Base-by-base conservation (phyloP, 306 rosid species). In the Corylus avellana region DNA sequence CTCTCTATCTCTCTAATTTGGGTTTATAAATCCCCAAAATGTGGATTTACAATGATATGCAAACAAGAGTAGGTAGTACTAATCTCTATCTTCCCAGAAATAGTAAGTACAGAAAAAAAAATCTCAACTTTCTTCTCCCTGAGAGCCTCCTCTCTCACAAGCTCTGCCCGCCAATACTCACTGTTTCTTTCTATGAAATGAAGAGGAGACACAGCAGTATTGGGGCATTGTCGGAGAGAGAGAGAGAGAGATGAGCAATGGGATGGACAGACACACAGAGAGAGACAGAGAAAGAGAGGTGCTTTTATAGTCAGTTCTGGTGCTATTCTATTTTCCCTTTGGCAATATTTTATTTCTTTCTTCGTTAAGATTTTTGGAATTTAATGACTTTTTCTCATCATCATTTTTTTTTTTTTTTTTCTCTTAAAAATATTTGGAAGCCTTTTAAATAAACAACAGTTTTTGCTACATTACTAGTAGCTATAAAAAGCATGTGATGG, bases 301-400 rank as follows among this genome's bases (percentile, higher is more conserved):
- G 25, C 4, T 79, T 92, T 86, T 92, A 92, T 92, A 89, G 92
- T 92, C 87, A 68, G 78, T 77, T 80, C 67, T 83, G 82, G 78
- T 78, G 57, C 39, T 75, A 72, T 77, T 70, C 16, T 25, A 37
- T 70, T 77, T 32, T 50, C 62, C 2, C 62, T 22, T 51, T 18
- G 29, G 32, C 9, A 27, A 4, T 12, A 48, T 13, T 67, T 18
- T 77, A 29, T 10, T 0, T 69, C 37, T 44, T 76, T n/a, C 32
- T 11, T 18, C 3, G 78, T 54, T 73, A 73, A 76, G 54, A 75
- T 64, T 48, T 77, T 58, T 77, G 57, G 44, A 80, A 73, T 35
- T 58, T 39, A 75, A 44, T 20, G 57, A 78, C 29, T 29, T 55
- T 48, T 37, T 39, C 29, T 67, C 53, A 17, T 67, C 22, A 18